Evolutionary conservation across 2,329 filamentous ascomycete species (phyloP).

Genomic region (Mollisiaceae sp.): DNA sequence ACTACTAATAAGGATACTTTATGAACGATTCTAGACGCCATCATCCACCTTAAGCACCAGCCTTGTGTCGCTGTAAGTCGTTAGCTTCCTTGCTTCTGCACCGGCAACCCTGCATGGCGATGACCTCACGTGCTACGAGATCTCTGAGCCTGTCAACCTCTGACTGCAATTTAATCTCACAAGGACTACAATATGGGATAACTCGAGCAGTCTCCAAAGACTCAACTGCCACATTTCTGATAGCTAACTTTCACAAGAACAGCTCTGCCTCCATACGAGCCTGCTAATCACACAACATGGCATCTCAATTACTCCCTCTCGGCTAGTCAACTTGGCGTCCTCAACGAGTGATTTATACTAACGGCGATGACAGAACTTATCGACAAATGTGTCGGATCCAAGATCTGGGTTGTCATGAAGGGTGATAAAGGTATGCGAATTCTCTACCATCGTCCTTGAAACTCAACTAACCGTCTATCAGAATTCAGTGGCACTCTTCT

Average conservation of each 20-base stretch:
- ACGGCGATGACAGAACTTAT: constrained; percentile 75
- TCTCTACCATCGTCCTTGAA: neutral
- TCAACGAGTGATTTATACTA: constrained; percentile 32
- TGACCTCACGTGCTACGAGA: neutral
- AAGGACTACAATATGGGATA: neutral
- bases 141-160: neutral
- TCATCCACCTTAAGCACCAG: neutral
- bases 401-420: constrained; percentile 99
- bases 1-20: neutral
- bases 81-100: neutral
- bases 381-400: constrained; percentile 97
- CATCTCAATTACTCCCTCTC: constrained; percentile 42
- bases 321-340: constrained; percentile 27
- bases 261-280: neutral
- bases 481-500: constrained; percentile 95
- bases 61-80: constrained; percentile 13
- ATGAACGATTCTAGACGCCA: neutral
- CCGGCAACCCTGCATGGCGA: neutral
- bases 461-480: constrained; percentile 45
- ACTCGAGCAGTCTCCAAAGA: neutral
- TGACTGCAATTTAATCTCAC: neutral
- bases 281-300: constrained; percentile 30
- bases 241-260: neutral
- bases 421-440: constrained; percentile 84
- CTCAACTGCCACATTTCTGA: neutral